Evolutionary conservation across 257 asterid species (phyloP), one percentile per base, ranked within the genome.

Genomic region (Galeopsis tetrahit): DNA sequence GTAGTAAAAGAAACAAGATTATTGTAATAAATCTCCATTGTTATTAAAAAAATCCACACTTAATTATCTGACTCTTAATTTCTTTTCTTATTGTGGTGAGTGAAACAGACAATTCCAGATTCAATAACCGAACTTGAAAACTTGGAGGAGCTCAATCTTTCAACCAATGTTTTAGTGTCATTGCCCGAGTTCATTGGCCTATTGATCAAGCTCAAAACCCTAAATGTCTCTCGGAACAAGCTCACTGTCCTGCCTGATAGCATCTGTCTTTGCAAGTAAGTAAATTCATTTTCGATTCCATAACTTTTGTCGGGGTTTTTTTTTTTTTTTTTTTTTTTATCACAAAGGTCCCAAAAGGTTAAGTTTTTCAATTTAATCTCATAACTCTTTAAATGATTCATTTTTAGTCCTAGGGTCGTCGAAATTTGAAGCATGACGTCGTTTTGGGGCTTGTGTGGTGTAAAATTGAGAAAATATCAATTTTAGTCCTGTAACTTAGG

Each of bases 151-250:
- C 91, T 94, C 34, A 79, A 89, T 76, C 84, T 91, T 57, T 81
- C 91, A 28, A 63, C 89, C 48, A 93, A 93, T 80, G 71, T 86
- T 55, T 67, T 93, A 71, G 93, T 83, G 66, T 71, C 85, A 13
- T 80, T 94, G 68, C 95, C 97, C 2, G 95, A 89, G 73, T 87
- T 96, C 40, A 78, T 91, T 1, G 97, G 98, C 65, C 73, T 85
- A 64, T 64, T 91, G 82, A 72, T 72, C 40, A 88, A 80, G 60
- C 72, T 93, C 80, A 86, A 84, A 80, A 67, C 79, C 75, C 63
- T 94, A 69, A 79, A 91, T 74, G 76, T 90, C 53, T 91, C 96
- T 6, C 81, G 89, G 4, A 94, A 94, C 88, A 85, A 84, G 79
- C 96, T 93, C 46, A 58, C 71, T 48, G 77, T 85, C 65, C 85